Conservation (phyloP, 257 asterid genomes). For the Eucommia ulmoides region DNA sequence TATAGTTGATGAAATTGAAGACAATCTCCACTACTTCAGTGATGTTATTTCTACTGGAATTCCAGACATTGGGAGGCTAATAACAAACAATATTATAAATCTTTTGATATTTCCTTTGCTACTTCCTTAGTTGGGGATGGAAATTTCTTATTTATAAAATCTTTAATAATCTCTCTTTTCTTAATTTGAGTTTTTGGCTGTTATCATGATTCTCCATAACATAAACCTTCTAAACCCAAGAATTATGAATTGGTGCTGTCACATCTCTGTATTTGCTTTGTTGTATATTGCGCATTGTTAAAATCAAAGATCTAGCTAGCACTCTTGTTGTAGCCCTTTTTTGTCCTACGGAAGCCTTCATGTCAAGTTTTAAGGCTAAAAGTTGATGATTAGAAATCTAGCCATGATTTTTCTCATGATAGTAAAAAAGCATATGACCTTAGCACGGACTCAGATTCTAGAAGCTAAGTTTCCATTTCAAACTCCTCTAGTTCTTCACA, state of each 20-base stretch:
- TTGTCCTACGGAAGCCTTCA: constrained; percentile 40
- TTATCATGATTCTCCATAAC: no score
- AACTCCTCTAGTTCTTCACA: constrained; percentile 32
- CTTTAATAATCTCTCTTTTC: constrained; percentile 1
- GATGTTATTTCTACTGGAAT: constrained; percentile 98
- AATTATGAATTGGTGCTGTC: constrained; percentile 55
- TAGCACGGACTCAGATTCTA: constrained; percentile 19
- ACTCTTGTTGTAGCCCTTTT: constrained; percentile 81
- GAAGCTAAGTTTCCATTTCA: constrained; percentile 22
- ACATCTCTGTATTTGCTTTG: constrained; percentile 84
- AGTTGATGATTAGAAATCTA: constrained; percentile 41
- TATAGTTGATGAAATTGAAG: constrained; percentile 93
- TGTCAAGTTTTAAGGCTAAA: constrained; percentile 40
- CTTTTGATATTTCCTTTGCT: constrained; percentile 72
- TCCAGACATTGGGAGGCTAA: constrained; percentile 90
- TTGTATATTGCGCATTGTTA: constrained; percentile 91
- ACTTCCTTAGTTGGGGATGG: constrained; percentile 76
- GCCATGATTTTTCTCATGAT: constrained; percentile 27
- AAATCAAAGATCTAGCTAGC: constrained; percentile 93
- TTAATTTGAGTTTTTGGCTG: no score
- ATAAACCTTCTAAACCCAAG: constrained; percentile 42
- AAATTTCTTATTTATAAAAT: no score
- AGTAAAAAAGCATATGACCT: constrained; percentile 17
- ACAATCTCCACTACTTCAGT: constrained; percentile 85
- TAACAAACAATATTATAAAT: constrained; percentile 69